Base-by-base conservation (phyloP, 2,329 filamentous ascomycete genomes). In the Tolypocladium guangdongense region DNA sequence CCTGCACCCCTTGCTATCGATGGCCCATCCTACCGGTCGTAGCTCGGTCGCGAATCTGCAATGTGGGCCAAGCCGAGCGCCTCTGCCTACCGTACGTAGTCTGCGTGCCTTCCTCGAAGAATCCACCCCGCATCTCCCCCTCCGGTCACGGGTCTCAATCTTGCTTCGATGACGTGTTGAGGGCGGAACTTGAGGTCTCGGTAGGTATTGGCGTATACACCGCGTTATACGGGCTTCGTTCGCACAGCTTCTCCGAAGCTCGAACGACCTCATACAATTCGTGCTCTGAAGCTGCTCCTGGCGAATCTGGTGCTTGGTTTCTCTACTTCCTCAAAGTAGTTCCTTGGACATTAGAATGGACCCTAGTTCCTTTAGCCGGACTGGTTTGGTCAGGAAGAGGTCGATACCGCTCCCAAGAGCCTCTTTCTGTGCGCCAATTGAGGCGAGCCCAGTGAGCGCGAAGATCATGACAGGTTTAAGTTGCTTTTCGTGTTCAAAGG, bases 301-400 rank as follows among this genome's bases (percentile, higher is more conserved):
- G 1, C 10, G 18, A 18, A 38, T 3, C 3, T 3, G 18, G 18
- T 20, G 16, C 18, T 38, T 18, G 18, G n/a, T n/a, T 6, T 20
- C 18, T 4, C 18, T n/a, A 10, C 7, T 18, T 38, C 8, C 5
- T 38, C 7, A 38, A 8, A 38, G 18, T 11, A 38, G 18, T n/a
- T 38, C 37, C 37, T 18, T 38, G 18, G 37, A n/a, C 18, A 38
- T 10, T 8, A 38, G 37, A 38, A 38, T 38, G 18, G 8, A 20
- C 7, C 37, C 37, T 18, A 38, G 37, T 20, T 38, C 66, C 10
- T 68, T 67, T 18, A 74, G 54, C n/a, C 67, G 62, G 2, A 78
- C 74, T 0, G 77, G 77, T 56, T 78, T 78, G 45, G 76, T 78
- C 39, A 80, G 57, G 56, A 78, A 79, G 6, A 78, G 53, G 57